These are phyloP conservation scores for Fistulinella prunicolor DNA, from an alignment of 768 basidiomycete species.

Conservation along the genomic window DNA sequence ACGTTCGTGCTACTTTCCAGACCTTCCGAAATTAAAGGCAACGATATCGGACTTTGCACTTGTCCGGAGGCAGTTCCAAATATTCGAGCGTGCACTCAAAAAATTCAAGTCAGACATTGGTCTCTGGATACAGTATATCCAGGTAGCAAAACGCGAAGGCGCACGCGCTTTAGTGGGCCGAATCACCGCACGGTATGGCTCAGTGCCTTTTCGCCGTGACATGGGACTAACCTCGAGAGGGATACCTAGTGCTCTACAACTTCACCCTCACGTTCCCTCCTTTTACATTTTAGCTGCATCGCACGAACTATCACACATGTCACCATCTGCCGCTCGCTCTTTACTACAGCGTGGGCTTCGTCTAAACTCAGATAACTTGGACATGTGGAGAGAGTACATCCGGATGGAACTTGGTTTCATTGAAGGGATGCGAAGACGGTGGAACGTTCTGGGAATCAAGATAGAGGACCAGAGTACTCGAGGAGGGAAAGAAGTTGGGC, in stretches of 20 bases:
- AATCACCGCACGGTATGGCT: conserved; percentile 72
- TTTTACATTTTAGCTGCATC: conserved; percentile 84
- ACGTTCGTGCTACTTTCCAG: conserved; percentile 13
- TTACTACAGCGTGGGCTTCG: conserved; percentile 85
- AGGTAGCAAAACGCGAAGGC: conserved; percentile 76
- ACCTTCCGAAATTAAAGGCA: conserved; percentile 37
- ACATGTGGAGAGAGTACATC: conserved; percentile 88
- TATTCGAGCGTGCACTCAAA: conserved; percentile 85
- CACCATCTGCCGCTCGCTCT: conserved; percentile 76
- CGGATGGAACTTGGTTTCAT: conserved; percentile 87
- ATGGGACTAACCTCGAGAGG: conserved; percentile 5
- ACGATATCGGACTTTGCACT: conserved; percentile 84
- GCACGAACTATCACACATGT: conserved; percentile 73
- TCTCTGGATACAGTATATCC: conserved; percentile 87
- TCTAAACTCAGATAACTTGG: conserved; percentile 64
- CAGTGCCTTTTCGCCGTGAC: not conserved
- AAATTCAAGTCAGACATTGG: conserved; percentile 87
- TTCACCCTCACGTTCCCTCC: conserved; percentile 75
- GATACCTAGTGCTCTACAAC: conserved; percentile 67
- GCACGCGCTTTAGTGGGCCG: conserved; percentile 78
- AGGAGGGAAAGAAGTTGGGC: conserved; percentile 22
- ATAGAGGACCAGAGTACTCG: conserved; percentile 12
- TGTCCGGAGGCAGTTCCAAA: conserved; percentile 80
- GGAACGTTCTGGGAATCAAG: conserved; percentile 73
- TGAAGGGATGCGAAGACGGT: conserved; percentile 74